These are phyloP conservation scores for Leccinum boreale DNA, from an alignment of 768 basidiomycete genomes.

Conservation along the genomic window DNA sequence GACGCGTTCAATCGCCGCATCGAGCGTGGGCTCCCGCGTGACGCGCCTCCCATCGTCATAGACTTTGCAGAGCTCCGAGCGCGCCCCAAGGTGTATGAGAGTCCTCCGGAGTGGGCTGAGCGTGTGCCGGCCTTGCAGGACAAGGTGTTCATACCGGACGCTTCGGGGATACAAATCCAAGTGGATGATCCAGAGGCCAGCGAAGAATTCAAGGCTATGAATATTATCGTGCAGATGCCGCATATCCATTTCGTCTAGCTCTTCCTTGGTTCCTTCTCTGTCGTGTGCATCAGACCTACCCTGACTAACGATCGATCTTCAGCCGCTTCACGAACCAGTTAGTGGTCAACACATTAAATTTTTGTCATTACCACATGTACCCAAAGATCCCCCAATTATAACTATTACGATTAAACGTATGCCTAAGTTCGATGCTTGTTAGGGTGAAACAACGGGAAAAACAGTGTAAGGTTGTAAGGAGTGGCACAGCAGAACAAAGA, in stretches of 20 bases:
- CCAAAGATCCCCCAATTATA: slow-evolving; percentile 17
- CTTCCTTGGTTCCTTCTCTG: neutral
- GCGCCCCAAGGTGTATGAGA: slow-evolving; percentile 11
- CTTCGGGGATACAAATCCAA: neutral
- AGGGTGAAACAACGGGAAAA: slow-evolving; percentile 3
- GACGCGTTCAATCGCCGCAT: slow-evolving; percentile 12
- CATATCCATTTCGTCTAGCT: slow-evolving; percentile 8
- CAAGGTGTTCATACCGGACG: slow-evolving; percentile 3
- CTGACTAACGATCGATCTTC: neutral
- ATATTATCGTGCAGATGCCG: slow-evolving; percentile 10
- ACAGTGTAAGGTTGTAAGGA: slow-evolving; percentile 1
- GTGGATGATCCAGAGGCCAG: slow-evolving; percentile 5
- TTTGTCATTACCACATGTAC: neutral
- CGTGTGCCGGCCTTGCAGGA: neutral
- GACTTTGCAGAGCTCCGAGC: slow-evolving; percentile 10
- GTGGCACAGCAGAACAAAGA: slow-evolving; percentile 3
- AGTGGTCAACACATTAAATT: neutral
- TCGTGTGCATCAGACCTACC: neutral
- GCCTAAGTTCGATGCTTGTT: slow-evolving; percentile 9
- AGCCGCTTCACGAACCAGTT: too few species aligned
- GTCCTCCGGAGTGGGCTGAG: neutral
- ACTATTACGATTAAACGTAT: slow-evolving; percentile 21
- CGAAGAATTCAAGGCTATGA: slow-evolving; percentile 8
- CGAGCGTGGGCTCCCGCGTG: slow-evolving; percentile 5
- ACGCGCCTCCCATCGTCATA: slow-evolving; percentile 8